Evolutionary conservation across 768 basidiomycete genomes (phyloP).

Genomic region (Xerocomellus chrysenteron): DNA sequence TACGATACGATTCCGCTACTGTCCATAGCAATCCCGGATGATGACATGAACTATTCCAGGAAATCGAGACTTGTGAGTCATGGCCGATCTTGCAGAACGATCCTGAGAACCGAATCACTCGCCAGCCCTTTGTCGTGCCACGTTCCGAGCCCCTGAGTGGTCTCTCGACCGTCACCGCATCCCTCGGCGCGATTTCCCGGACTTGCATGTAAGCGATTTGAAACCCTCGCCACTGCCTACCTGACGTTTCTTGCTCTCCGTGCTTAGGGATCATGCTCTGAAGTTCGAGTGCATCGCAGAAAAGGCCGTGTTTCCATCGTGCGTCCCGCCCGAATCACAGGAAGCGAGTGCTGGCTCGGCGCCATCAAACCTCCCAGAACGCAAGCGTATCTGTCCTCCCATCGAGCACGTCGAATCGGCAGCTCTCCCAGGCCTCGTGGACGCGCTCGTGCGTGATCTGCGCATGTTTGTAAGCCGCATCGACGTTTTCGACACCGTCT

Average conservation of each 20-base stretch:
- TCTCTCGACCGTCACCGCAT: conserved; percentile 4
- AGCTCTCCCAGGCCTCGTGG: background rate
- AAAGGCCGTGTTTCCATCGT: background rate
- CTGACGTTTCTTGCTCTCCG: background rate
- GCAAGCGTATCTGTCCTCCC: background rate
- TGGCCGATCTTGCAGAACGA: background rate
- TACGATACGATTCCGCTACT: background rate
- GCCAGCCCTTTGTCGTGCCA: background rate
- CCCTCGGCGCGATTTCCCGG: conserved; percentile 3
- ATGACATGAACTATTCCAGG: background rate
- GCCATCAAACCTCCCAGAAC: background rate
- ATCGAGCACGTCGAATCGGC: background rate
- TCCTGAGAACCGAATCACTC: background rate
- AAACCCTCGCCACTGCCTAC: no score
- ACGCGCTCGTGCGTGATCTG: conserved; percentile 9
- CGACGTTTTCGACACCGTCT: conserved; percentile 9
- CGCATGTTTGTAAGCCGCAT: conserved; percentile 4
- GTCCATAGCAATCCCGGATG: background rate
- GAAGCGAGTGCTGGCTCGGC: background rate
- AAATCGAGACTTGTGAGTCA: conserved; percentile 9
- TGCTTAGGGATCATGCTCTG: conserved; percentile 6
- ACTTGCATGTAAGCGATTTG: conserved; percentile 2
- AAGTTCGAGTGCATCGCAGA: conserved; percentile 6
- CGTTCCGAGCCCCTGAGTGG: background rate
- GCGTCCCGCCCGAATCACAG: background rate